A percentile compares a stretch with the other conserved stretches of the same genome.
These are phyloP conservation scores for Glycine latifolia DNA, from an alignment of 306 rosid species.

Conservation along the genomic window DNA sequence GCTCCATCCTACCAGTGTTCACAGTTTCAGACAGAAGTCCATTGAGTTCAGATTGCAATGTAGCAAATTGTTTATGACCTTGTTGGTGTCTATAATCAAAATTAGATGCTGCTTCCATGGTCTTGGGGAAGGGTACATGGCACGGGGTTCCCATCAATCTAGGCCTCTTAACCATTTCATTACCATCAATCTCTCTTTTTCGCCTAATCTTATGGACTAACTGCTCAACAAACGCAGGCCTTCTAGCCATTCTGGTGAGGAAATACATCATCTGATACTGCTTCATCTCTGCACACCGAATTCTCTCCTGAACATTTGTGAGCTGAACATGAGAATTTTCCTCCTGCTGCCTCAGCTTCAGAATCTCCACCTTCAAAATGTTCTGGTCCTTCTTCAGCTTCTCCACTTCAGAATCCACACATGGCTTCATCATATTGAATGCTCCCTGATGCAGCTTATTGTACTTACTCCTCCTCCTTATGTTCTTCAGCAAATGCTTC, in stretches of 20 bases:
- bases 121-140: slow-evolving; percentile 39
- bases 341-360: slow-evolving; percentile 69
- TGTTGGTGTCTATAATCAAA: slow-evolving; percentile 51
- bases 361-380: slow-evolving; percentile 64
- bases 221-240: slow-evolving; percentile 56
- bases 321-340: slow-evolving; percentile 64
- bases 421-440: slow-evolving; percentile 47
- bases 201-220: slow-evolving; percentile 56
- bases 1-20: slow-evolving; percentile 33
- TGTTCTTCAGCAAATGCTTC: slow-evolving; percentile 83
- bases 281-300: slow-evolving; percentile 60
- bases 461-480: slow-evolving; percentile 73
- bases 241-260: slow-evolving; percentile 61
- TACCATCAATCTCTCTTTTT: slow-evolving; percentile 59
- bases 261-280: slow-evolving; percentile 70
- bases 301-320: slow-evolving; percentile 57
- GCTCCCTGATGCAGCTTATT: slow-evolving; percentile 57
- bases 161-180: slow-evolving; percentile 59
- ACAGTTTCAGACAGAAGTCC: slow-evolving; percentile 47
- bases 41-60: slow-evolving; percentile 54
- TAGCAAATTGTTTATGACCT: slow-evolving; percentile 43
- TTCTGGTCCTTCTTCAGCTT: slow-evolving; percentile 69
- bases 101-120: slow-evolving; percentile 29
- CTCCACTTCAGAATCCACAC: slow-evolving; percentile 67
- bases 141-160: slow-evolving; percentile 57